These are phyloP conservation scores for Coelastrella sp. DNA, from an alignment of 139 green algal species.

Conservation along the genomic window DNA sequence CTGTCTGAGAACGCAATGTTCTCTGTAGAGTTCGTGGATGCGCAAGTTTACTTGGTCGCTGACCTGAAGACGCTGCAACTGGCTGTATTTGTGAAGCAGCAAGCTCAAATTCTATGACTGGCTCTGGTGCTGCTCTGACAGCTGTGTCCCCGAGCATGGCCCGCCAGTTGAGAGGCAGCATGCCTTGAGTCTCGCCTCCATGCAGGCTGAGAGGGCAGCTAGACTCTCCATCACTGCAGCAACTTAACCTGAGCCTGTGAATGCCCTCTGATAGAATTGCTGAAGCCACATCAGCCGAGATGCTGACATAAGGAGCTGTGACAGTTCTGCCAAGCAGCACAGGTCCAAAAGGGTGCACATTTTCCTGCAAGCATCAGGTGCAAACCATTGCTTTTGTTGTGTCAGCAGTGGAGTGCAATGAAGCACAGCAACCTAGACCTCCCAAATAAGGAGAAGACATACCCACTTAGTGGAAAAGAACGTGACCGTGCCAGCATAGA, in stretches of 20 bases:
- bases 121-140: conserved; percentile 51
- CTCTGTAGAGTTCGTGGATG: background rate
- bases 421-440: background rate
- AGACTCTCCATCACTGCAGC: background rate
- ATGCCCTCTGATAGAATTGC: conserved; percentile 21
- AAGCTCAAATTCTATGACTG: conserved; percentile 64
- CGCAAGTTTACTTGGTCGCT: background rate
- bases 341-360: background rate
- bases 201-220: conserved; percentile 11
- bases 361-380: too few relatives aligned
- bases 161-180: conserved; percentile 63
- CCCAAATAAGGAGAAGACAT: background rate
- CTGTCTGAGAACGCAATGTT: too few relatives aligned
- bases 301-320: background rate
- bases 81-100: background rate
- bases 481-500: too few relatives aligned
- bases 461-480: too few relatives aligned
- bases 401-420: too few relatives aligned
- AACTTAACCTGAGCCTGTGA: background rate
- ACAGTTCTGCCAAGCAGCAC: conserved; percentile 30
- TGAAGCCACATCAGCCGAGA: conserved; percentile 1
- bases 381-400: too few relatives aligned
- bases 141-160: conserved; percentile 61
- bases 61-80: background rate
- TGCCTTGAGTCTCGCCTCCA: background rate